Percentiles rank a stretch among this genome's conserved stretches.
Evolutionary conservation across 2,329 filamentous ascomycete species (phyloP).

Genomic region (Ophiostoma novo-ulmi): DNA sequence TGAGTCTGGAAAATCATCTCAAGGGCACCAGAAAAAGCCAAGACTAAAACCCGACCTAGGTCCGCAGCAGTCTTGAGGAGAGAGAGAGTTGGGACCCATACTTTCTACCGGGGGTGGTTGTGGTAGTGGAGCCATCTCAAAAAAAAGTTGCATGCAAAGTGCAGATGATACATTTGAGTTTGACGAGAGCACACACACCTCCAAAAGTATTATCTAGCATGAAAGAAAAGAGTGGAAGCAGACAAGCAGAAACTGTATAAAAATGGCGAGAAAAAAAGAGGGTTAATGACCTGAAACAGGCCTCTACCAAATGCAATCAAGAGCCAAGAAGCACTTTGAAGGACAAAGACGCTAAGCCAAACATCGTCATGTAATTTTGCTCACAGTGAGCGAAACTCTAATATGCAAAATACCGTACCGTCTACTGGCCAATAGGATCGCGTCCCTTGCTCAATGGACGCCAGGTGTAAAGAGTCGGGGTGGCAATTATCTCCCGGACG

Average conservation of each 20-base stretch:
- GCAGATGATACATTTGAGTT: background rate
- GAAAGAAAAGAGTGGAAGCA: background rate
- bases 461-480: background rate
- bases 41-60: background rate
- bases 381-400: constrained; percentile 16
- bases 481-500: constrained; percentile 1
- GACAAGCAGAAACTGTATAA: background rate
- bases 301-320: background rate
- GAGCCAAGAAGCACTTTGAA: background rate
- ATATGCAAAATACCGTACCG: constrained; percentile 1
- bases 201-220: background rate
- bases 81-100: background rate
- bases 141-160: background rate
- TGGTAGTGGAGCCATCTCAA: background rate
- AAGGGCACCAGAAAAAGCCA: constrained; percentile 3
- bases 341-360: background rate
- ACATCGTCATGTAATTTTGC: background rate
- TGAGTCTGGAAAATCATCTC: background rate
- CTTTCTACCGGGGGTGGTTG: background rate
- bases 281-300: background rate
- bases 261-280: background rate
- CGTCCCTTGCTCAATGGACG: background rate
- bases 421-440: background rate
- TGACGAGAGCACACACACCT: background rate
- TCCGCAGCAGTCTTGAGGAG: background rate